These are phyloP conservation scores for Naganishia vaughanmartiniae DNA, from an alignment of 768 basidiomycete species.

Conservation along the genomic window DNA sequence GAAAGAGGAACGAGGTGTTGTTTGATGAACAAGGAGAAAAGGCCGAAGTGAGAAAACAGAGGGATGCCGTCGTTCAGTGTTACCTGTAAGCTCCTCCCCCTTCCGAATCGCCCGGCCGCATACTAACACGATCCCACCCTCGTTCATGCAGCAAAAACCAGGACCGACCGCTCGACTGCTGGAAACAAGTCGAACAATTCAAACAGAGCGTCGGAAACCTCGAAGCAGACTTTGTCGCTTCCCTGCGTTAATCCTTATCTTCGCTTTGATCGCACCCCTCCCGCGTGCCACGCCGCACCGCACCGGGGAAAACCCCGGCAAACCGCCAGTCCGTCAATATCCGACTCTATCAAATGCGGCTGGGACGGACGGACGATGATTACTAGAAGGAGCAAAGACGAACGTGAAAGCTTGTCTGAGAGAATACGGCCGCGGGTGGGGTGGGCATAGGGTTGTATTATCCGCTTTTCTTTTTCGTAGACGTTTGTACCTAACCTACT, in stretches of 20 bases:
- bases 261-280: too few relatives aligned
- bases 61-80: constrained; percentile 47
- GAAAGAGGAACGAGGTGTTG: constrained; percentile 34
- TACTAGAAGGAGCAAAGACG: neutral
- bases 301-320: too few relatives aligned
- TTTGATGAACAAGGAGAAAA: constrained; percentile 37
- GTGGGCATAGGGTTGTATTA: constrained; percentile 13
- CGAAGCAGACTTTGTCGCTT: constrained; percentile 40
- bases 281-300: too few relatives aligned
- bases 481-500: constrained; percentile 1
- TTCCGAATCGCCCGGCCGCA: neutral
- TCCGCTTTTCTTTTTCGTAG: neutral
- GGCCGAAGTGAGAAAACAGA: constrained; percentile 40
- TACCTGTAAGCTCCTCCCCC: constrained; percentile 44
- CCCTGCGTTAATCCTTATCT: constrained; percentile 19
- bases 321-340: too few relatives aligned
- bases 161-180: constrained; percentile 51
- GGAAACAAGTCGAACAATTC: constrained; percentile 51
- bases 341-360: too few relatives aligned
- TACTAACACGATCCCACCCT: neutral
- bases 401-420: neutral
- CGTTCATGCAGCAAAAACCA: constrained; percentile 48
- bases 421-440: neutral
- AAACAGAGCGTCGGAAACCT: constrained; percentile 50
- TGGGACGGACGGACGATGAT: neutral